Evolutionary conservation across 2,329 filamentous ascomycete genomes (phyloP), one percentile per base, ranked within the genome.

Genomic region (Fusarium sp.): DNA sequence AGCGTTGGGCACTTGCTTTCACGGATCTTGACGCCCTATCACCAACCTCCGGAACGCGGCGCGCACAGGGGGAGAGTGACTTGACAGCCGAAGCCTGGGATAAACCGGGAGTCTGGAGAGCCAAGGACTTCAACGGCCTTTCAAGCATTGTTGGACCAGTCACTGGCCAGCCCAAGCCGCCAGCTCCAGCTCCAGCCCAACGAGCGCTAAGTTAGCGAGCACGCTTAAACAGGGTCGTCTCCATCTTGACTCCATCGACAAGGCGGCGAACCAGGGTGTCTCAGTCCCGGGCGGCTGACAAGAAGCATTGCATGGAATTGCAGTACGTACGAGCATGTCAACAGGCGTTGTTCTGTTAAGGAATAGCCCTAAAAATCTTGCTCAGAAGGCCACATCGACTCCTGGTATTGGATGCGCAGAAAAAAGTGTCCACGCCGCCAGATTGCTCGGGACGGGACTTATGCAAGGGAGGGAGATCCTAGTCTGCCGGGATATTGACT

Each of bases 211-310:
- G n/a, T n/a, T 67, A 69, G 58, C 54, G 44, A 64, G 48, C 49
- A 66, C 36, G 50, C 60, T 58, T 49, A 43, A 58, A 43, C 46
- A 64, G 54, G 50, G n/a, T n/a, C n/a, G 63, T 50, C 50, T 47
- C 49, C 58, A 52, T 59, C n/a, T 28, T 41, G 46, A 56, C 57
- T 38, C 64, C 60, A 64, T 64, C 62, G 40, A 65, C 65, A 58
- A 38, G 67, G 62, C 59, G 59, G 51, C 59, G 54, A 64, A 65
- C 65, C 53, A 64, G 68, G 68, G 45, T 60, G 40, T 42, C 58
- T 63, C 56, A 48, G 67, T 55, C 45, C 54, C 50, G 53, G 61
- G 54, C 58, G 64, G 62, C 64, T 70, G 67, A 67, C 61, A 63
- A 52, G 48, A 57, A 63, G 47, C 42, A 47, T 57, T n/a, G n/a